Evolutionary conservation across 306 rosid genomes (phyloP).

Genomic region (Dryas octopetala): DNA sequence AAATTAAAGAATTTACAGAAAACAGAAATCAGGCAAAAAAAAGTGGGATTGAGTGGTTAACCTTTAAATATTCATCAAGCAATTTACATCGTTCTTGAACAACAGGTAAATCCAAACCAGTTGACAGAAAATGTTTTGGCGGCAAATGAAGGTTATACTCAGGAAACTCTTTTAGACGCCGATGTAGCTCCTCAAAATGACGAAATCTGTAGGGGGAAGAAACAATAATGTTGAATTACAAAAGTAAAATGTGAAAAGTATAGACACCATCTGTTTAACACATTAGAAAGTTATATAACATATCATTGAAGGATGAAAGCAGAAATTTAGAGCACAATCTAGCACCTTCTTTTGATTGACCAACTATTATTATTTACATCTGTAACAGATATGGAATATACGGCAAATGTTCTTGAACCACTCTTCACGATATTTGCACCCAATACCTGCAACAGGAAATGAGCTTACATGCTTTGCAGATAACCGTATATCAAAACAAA

Average conservation of each 20-base stretch:
- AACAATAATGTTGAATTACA: conserved; percentile 9
- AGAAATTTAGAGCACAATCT: conserved; percentile 26
- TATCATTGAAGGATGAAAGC: conserved; percentile 5
- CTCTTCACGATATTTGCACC: conserved; percentile 99
- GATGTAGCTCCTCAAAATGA: conserved; percentile 98
- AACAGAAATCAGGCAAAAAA: not conserved
- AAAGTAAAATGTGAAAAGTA: conserved; percentile 17
- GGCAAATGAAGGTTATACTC: conserved; percentile 95
- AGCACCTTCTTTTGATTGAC: conserved; percentile 96
- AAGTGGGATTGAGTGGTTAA: conserved; percentile 25
- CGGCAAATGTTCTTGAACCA: conserved; percentile 89
- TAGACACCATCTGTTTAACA: conserved; percentile 10
- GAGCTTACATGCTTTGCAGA: conserved; percentile 30
- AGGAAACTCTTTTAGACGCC: conserved; percentile 85
- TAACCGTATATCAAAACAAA: conserved; percentile 24
- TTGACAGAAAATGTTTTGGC: conserved; percentile 94
- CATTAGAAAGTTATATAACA: conserved; percentile 7
- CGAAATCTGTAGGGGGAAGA: conserved; percentile 64
- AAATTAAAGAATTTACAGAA: not conserved
- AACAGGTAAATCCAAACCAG: conserved; percentile 82
- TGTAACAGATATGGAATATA: conserved; percentile 84
- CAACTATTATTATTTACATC: conserved; percentile 89
- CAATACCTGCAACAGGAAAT: conserved; percentile 66
- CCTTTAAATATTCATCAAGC: conserved; percentile 90
- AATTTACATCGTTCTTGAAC: conserved; percentile 84